Evolutionary conservation across 805 yeast genomes (phyloP), one percentile per base, ranked within the genome.

Genomic region (Candida montana): DNA sequence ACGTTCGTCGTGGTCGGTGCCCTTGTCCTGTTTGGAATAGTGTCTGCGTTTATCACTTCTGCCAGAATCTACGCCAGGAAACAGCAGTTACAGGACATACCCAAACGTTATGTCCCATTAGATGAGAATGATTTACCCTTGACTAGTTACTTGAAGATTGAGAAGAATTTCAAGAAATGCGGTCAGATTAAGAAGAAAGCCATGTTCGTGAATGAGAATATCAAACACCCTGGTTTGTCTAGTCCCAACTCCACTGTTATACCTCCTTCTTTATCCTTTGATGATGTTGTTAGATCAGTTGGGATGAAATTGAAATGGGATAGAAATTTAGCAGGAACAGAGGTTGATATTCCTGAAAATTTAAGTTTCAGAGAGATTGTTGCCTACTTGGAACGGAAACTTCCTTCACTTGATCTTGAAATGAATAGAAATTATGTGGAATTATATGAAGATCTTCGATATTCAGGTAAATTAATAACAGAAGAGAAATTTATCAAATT

Each of bases 1-100:
- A 77, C 91, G 3, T 81, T 90, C 47, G 86, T 90, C 45, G 86
- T 89, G 17, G 77, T 85, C 7, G 75, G 79, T 34, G 87, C 83
- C 7, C 71, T 85, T 52, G 86, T 79, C 3, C 62, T 77, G 1
- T 78, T 85, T 48, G 65, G 79, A 1, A 44, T 82, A 1, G 50
- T 73, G 7, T 62, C 79, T 4, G 47, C 79, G 0, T 47, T 77
- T 2, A 58, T 84, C 16, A 76, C 79, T 48, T 62, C 83, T 17
- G 64, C 76, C 30, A 69, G 98, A 42, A 64, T 87, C 7, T 65
- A 79, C 42, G 70, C 74, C 19, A 69, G 74, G 41, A 69, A 81
- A 43, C 69, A 77, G 39, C 67, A 81, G 37, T 55, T 89, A 47
- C 75, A 77, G 44, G 93, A 83, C 49, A 84, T 90, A 16, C 97